phyloP scores from a whole-genome alignment of 2,329 filamentous ascomycete genomes.

The Fusarium lyarnte region DNA sequence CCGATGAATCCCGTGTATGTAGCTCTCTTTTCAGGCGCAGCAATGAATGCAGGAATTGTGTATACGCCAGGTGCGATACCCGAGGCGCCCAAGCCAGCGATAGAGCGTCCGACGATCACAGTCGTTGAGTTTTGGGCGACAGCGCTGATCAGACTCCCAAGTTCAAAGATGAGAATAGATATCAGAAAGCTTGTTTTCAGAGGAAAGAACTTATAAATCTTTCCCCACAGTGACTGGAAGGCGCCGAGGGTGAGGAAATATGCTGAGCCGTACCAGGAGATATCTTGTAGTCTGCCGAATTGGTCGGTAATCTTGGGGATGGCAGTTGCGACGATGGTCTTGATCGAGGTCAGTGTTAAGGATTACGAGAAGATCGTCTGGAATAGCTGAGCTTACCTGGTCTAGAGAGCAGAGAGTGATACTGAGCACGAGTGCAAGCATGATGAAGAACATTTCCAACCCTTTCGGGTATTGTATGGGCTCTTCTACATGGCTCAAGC shows the following conservation, averaged over 20 bases:
- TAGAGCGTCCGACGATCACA: slow-evolving; percentile 61
- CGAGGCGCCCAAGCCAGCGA: slow-evolving; percentile 58
- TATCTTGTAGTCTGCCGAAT: slow-evolving; percentile 59
- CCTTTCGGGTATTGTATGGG: not conserved
- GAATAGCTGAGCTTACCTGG: not conserved
- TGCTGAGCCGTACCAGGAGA: slow-evolving; percentile 67
- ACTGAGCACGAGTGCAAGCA: not conserved
- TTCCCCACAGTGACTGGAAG: slow-evolving; percentile 46
- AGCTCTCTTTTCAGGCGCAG: not conserved
- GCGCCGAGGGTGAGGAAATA: slow-evolving; percentile 42
- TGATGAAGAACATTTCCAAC: not conserved
- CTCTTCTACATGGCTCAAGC: rapidly evolving
- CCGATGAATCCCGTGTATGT: not conserved
- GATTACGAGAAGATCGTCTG: rapidly evolving
- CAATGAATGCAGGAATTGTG: slow-evolving; percentile 54
- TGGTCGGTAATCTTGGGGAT: slow-evolving; percentile 65
- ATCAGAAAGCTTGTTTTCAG: slow-evolving; percentile 59
- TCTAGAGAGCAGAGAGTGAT: not conserved
- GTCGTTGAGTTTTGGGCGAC: slow-evolving; percentile 56
- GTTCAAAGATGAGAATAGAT: slow-evolving; percentile 61
- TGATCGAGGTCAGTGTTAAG: rapidly evolving
- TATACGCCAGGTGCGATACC: slow-evolving; percentile 60
- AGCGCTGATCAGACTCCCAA: slow-evolving; percentile 62
- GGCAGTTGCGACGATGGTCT: slow-evolving; percentile 40
- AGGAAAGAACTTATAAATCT: slow-evolving; percentile 61